Conservation (phyloP, 345 rosid genomes). For the Corymbia maculata region DNA sequence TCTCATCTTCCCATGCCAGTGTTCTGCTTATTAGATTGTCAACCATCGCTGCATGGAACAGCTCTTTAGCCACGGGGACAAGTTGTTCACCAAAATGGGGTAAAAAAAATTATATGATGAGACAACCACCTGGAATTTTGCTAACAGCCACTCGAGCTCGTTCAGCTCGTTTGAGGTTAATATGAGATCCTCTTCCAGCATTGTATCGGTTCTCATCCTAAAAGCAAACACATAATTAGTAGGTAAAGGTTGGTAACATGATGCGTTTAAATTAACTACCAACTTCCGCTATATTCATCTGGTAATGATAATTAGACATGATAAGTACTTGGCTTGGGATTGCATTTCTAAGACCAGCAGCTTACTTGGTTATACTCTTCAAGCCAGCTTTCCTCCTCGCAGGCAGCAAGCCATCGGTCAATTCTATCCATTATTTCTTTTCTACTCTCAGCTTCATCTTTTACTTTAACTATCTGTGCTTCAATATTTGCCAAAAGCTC, state of each 20-base stretch:
- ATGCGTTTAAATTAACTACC: background rate
- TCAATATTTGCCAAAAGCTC: conserved; percentile 83
- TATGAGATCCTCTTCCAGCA: conserved; percentile 93
- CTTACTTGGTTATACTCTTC: conserved; percentile 86
- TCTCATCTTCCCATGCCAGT: conserved; percentile 72
- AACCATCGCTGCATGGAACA: conserved; percentile 55
- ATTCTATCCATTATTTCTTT: conserved; percentile 94
- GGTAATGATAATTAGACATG: background rate
- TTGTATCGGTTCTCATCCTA: conserved; percentile 77
- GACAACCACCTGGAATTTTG: conserved; percentile 73
- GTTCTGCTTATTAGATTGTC: conserved; percentile 76
- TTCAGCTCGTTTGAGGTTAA: conserved; percentile 92
- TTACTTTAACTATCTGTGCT: conserved; percentile 60
- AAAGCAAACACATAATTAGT: background rate
- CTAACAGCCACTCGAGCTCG: conserved; percentile 68
- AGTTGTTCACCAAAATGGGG: background rate
- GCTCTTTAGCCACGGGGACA: background rate
- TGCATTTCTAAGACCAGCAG: background rate
- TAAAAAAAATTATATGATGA: background rate
- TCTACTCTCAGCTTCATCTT: conserved; percentile 76
- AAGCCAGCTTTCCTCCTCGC: conserved; percentile 96
- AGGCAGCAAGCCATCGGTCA: conserved; percentile 88
- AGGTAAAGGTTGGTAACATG: background rate
- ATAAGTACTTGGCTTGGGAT: background rate
- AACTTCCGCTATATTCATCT: background rate